Percentiles rank a stretch among this genome's conserved stretches.
phyloP scores from a whole-genome alignment of 1,284 basidiomycete genomes.

The Sphaerobolus stellatus region DNA sequence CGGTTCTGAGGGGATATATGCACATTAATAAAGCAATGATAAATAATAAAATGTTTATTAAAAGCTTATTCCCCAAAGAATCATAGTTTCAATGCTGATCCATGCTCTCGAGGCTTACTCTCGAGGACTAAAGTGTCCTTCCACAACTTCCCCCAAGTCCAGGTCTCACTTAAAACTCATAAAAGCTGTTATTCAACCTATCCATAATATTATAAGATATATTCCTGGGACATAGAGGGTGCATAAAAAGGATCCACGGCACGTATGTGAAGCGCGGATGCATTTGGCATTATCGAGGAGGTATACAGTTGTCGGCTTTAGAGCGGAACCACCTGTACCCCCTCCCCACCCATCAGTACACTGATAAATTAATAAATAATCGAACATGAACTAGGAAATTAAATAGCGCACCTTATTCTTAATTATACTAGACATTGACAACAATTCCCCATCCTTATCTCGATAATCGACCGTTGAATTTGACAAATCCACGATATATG shows the following conservation, averaged over 20 bases:
- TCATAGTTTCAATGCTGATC: too few relatives aligned
- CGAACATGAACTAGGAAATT: too few relatives aligned
- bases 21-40: too few relatives aligned
- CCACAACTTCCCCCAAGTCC: too few relatives aligned
- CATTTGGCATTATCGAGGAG: neutral
- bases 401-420: too few relatives aligned
- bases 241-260: neutral
- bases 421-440: neutral
- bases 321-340: neutral
- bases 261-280: neutral
- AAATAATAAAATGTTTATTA: too few relatives aligned
- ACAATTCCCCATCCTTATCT: neutral
- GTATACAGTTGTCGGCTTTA: neutral
- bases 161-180: too few relatives aligned
- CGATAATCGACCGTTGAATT: neutral
- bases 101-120: too few relatives aligned
- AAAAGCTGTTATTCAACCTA: neutral
- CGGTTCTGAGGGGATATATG: too few relatives aligned
- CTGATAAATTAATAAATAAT: too few relatives aligned
- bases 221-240: neutral
- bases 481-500: neutral
- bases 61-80: too few relatives aligned
- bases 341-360: conserved; percentile 2
- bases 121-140: too few relatives aligned
- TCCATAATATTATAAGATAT: neutral